These are phyloP conservation scores for Fraxinus pennsylvanica DNA, from an alignment of 257 asterid species.

Conservation along the genomic window DNA sequence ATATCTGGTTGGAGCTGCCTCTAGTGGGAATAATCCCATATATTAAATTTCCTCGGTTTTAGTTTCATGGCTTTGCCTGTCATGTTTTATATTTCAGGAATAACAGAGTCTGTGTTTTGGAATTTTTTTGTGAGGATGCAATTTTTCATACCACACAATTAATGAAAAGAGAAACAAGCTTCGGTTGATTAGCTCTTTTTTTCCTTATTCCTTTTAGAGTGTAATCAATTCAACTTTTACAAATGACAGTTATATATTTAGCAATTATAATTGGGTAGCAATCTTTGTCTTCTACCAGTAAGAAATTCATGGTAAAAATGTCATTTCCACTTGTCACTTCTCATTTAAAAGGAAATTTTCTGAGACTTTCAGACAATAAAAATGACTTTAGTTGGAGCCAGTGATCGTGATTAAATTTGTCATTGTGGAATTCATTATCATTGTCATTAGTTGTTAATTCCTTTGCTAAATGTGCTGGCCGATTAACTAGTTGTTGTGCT, in stretches of 20 bases:
- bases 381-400: not conserved
- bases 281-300: not conserved
- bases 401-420: not conserved
- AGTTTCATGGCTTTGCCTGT: not conserved
- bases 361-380: not conserved
- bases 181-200: no score
- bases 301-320: not conserved
- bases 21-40: not conserved
- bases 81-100: not conserved
- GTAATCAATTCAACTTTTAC: not conserved
- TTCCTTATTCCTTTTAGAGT: no score
- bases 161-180: no score
- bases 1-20: not conserved
- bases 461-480: not conserved
- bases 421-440: not conserved
- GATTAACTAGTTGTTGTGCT: not conserved
- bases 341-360: no score
- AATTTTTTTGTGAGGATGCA: no score
- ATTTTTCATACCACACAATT: no score
- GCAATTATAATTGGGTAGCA: not conserved
- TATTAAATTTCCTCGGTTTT: no score
- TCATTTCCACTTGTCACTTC: not conserved
- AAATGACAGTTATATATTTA: no score
- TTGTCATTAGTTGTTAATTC: not conserved
- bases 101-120: not conserved